Evolutionary conservation across 306 rosid species (phyloP).

Genomic region (Senna siamea): DNA sequence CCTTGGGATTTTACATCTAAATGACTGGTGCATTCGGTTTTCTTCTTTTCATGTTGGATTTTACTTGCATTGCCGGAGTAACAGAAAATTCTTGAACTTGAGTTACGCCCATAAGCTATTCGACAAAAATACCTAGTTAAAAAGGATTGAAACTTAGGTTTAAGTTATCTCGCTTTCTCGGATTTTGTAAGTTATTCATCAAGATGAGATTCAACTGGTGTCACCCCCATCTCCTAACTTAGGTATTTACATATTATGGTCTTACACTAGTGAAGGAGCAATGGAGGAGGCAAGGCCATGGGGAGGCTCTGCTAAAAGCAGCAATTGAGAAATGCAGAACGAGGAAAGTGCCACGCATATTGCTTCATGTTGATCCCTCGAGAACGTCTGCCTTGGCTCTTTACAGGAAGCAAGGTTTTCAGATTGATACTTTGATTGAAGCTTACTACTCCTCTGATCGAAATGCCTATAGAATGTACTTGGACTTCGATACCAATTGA

Average conservation of each 20-base stretch:
- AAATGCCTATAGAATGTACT: slow-evolving; percentile 81
- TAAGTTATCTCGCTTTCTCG: background rate
- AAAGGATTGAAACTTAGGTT: slow-evolving; percentile 2
- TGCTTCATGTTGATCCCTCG: slow-evolving; percentile 86
- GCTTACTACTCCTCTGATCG: slow-evolving; percentile 80
- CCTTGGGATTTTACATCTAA: background rate
- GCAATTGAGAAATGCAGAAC: slow-evolving; percentile 76
- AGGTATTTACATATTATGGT: slow-evolving; percentile 30
- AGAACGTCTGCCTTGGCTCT: slow-evolving; percentile 72
- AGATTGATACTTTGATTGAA: slow-evolving; percentile 65
- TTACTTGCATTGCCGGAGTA: background rate
- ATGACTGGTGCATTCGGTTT: slow-evolving; percentile 9
- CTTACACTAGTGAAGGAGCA: slow-evolving; percentile 67
- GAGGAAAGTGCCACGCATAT: slow-evolving; percentile 67
- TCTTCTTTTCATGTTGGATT: background rate
- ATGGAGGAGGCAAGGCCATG: slow-evolving; percentile 78
- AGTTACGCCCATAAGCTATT: slow-evolving; percentile 45
- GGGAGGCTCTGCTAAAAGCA: slow-evolving; percentile 74
- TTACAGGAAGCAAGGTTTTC: slow-evolving; percentile 79
- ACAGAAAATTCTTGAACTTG: background rate
- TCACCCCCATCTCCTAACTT: background rate
- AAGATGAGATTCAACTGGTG: background rate
- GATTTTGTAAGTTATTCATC: background rate
- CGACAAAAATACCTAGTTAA: slow-evolving; percentile 47
- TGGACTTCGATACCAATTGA: slow-evolving; percentile 61